phyloP scores from a whole-genome alignment of 2,329 filamentous ascomycete species.

The Fusarium hainanense region DNA sequence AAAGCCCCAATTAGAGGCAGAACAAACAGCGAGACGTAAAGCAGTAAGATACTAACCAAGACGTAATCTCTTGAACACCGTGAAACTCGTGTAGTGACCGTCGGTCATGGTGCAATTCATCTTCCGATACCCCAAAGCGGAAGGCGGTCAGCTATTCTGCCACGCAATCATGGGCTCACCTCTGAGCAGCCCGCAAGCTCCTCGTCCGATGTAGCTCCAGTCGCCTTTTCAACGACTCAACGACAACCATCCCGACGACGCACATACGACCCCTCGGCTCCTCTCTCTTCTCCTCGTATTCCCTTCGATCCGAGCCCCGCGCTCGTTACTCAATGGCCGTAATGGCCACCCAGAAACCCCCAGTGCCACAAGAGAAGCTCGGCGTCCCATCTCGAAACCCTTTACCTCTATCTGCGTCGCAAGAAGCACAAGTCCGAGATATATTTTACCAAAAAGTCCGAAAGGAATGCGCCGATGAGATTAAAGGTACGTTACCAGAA shows the following conservation, averaged over 20 bases:
- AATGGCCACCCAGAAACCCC: slow-evolving; percentile 51
- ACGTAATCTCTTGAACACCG: background rate
- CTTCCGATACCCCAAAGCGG: slow-evolving; percentile 8
- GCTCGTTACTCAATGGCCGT: slow-evolving; percentile 43
- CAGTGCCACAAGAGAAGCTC: slow-evolving; percentile 51
- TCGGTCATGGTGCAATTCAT: background rate
- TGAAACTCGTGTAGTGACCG: background rate
- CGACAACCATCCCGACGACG: background rate
- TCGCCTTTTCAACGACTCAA: slow-evolving; percentile 7
- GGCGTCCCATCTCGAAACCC: slow-evolving; percentile 77
- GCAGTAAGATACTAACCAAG: background rate
- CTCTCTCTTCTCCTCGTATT: background rate
- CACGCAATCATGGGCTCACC: slow-evolving; percentile 41
- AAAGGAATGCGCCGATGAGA: slow-evolving; percentile 78
- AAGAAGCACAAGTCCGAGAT: slow-evolving; percentile 84
- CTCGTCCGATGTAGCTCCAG: slow-evolving; percentile 39
- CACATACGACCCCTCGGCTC: background rate
- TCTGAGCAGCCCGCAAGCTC: slow-evolving; percentile 40
- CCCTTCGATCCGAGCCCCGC: slow-evolving; percentile 7
- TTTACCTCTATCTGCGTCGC: slow-evolving; percentile 81
- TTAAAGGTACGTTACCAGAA: slow-evolving; percentile 68
- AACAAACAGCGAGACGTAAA: too few relatives aligned
- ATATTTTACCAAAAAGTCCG: slow-evolving; percentile 85
- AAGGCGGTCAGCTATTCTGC: slow-evolving; percentile 42
- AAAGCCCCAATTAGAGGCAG: too few relatives aligned